These are phyloP conservation scores for Phytophthora foliorum DNA, from an alignment of 352 stramenopile genomes.

Conservation along the genomic window DNA sequence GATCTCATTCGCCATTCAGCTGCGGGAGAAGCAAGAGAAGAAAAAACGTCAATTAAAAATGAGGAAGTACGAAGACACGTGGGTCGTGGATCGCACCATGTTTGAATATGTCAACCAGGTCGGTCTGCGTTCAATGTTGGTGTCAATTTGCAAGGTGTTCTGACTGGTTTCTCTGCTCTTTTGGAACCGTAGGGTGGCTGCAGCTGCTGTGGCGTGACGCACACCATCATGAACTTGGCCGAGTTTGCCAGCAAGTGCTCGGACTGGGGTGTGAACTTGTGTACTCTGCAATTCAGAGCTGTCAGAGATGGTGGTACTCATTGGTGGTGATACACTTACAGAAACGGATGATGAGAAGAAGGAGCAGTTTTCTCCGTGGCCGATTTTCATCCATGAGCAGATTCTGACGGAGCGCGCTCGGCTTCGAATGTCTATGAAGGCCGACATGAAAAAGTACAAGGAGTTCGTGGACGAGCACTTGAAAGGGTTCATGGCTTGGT, in stretches of 20 bases:
- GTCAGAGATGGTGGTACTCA: constrained; percentile 5
- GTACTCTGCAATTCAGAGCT: background rate
- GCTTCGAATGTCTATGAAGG: constrained; percentile 87
- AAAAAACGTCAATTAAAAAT: constrained; percentile 32
- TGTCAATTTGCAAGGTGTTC: background rate
- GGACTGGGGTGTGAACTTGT: constrained; percentile 73
- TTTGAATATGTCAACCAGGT: constrained; percentile 95
- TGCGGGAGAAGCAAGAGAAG: constrained; percentile 14
- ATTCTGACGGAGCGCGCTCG: constrained; percentile 93
- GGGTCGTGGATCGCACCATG: constrained; percentile 95
- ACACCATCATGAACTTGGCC: constrained; percentile 89
- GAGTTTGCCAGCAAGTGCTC: constrained; percentile 91
- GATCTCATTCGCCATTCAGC: constrained; percentile 23
- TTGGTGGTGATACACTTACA: constrained; percentile 25
- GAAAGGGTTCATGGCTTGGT: constrained; percentile 70
- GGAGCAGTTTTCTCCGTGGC: constrained; percentile 89
- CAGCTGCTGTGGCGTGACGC: constrained; percentile 92
- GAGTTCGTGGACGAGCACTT: constrained; percentile 74
- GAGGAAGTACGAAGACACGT: constrained; percentile 82
- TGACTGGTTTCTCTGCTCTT: background rate
- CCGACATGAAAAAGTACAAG: constrained; percentile 76
- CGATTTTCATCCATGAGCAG: constrained; percentile 92
- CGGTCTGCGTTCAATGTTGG: background rate
- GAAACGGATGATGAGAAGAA: constrained; percentile 94
- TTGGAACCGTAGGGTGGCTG: constrained; percentile 72